phyloP scores from a whole-genome alignment of 257 asterid species.

The Rubia yunnanensis region DNA sequence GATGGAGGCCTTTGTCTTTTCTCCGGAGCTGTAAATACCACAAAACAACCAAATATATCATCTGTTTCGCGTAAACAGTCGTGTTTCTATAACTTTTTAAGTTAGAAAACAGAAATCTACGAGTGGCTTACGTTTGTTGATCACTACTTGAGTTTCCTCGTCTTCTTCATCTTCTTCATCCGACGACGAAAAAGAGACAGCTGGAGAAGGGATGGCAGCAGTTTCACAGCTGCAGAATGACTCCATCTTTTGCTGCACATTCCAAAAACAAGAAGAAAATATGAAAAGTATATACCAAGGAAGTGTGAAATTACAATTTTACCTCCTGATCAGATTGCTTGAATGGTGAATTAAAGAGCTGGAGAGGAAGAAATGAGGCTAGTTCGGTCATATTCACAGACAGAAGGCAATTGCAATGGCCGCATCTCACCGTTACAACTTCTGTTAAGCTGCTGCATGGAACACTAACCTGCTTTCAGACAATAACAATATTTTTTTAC shows the following conservation, averaged over 20 bases:
- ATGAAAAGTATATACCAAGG: background rate
- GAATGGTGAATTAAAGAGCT: conserved; percentile 32
- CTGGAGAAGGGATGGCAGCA: background rate
- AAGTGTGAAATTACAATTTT: background rate
- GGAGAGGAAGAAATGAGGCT: conserved; percentile 29
- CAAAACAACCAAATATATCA: background rate
- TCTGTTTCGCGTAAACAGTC: background rate
- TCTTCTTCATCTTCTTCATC: conserved; percentile 49
- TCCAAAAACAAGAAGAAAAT: background rate
- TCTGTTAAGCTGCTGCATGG: conserved; percentile 49
- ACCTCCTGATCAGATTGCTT: conserved; percentile 27
- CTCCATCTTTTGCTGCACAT: conserved; percentile 26
- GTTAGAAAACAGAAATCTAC: background rate
- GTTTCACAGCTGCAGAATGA: conserved; percentile 7
- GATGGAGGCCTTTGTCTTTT: conserved; percentile 72
- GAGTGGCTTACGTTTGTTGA: conserved; percentile 46
- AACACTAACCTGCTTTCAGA: conserved; percentile 50
- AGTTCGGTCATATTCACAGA: conserved; percentile 44
- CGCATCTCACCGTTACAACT: conserved; percentile 68
- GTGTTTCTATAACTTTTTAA: background rate
- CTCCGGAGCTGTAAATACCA: conserved; percentile 49
- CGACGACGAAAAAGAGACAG: conserved; percentile 17
- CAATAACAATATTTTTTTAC: too few species aligned
- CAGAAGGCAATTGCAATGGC: conserved; percentile 58
- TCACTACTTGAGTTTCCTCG: conserved; percentile 23